Evolutionary conservation across 148 eudicot genomes (phyloP), one percentile per base, ranked within the genome.

Genomic region (Pharnaceum exiguum): DNA sequence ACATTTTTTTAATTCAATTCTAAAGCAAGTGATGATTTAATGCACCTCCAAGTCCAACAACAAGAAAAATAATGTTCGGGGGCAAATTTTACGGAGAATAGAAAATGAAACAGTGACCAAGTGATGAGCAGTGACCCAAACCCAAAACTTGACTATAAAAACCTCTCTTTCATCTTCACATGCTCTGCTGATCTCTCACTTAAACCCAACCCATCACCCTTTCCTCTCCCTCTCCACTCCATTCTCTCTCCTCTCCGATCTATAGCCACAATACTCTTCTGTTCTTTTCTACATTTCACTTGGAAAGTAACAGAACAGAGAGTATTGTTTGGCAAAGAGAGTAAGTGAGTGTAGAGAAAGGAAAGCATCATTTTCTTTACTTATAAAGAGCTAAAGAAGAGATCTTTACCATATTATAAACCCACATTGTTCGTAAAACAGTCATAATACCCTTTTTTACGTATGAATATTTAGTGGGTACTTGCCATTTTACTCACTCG

Each of bases 91-190:
- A 39, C 16, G 17, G 3, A 44, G 18, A 55, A 51, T 43, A 5
- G 30, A 11, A 40, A 51, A n/a, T 53, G 24, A 24, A 46, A 16
- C 59, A 17, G 19, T 0, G 37, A 12, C n/a, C n/a, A 33, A 58
- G 10, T 38, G 44, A 28, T 58, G 15, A 35, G 38, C 58, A 60
- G 33, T 39, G 15, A 62, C 39, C 25, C n/a, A 46, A 62, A 38
- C n/a, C 66, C 18, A 18, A 50, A 55, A 67, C 55, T 15, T 52
- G 75, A 75, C 77, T 81, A 81, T 77, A 77, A 75, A 79, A 65
- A 22, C 53, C 74, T 64, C 64, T 55, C 71, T 67, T 64, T 59
- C 81, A 46, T 62, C 45, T 25, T 72, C 58, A 51, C 76, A 51
- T 28, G 46, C 74, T 59, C 71, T 37, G 4, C 62, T 43, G n/a